phyloP scores from a whole-genome alignment of 768 basidiomycete species.

The Tulasnella sp. region DNA sequence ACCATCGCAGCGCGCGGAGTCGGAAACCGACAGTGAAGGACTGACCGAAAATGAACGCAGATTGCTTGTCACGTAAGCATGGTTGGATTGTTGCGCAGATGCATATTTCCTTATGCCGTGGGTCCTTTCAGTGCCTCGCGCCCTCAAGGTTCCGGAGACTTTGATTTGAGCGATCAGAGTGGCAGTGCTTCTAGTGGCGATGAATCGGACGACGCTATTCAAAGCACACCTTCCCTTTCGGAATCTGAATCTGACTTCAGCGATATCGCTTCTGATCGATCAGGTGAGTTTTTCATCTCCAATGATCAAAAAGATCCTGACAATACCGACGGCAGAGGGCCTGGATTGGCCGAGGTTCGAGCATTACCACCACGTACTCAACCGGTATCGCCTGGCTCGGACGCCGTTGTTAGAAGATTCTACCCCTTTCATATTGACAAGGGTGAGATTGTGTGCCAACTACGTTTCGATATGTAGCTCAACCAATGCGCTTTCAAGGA shows the following conservation, averaged over 20 bases:
- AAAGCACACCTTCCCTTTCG: constrained; percentile 22
- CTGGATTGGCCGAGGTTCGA: constrained; percentile 11
- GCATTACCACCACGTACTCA: constrained; percentile 2
- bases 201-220: constrained; percentile 68
- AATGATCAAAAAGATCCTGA: not conserved
- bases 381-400: not conserved
- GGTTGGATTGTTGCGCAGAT: too few species aligned
- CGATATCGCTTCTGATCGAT: not conserved
- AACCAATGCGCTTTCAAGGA: not conserved
- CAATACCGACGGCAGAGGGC: not conserved
- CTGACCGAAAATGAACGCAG: not conserved
- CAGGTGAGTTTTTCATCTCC: not conserved
- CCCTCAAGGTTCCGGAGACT: not conserved
- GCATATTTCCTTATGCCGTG: too few species aligned
- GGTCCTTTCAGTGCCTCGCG: too few species aligned
- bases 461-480: too few species aligned
- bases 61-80: not conserved
- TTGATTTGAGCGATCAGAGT: constrained; percentile 23
- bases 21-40: constrained; percentile 1
- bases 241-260: constrained; percentile 16
- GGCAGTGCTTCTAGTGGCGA: constrained; percentile 53
- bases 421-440: not conserved
- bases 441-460: not conserved
- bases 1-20: not conserved
- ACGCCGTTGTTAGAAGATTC: not conserved